A percentile compares a stretch with the other conserved stretches of the same genome.
These are phyloP conservation scores for Huntiella moniliformis DNA, from an alignment of 2,329 filamentous ascomycete species.

Conservation along the genomic window DNA sequence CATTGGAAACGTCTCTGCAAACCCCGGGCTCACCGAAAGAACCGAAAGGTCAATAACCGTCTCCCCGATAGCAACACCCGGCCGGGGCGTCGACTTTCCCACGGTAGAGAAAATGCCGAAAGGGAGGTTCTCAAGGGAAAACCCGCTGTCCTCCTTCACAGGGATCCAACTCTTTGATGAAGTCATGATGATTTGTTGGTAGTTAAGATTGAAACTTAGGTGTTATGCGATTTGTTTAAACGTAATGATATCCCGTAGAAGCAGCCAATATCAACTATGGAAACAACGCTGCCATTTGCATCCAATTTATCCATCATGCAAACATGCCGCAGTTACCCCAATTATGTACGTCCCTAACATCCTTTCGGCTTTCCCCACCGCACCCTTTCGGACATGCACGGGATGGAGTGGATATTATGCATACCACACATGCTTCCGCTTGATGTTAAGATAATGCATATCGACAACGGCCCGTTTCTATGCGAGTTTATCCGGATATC, in stretches of 20 bases:
- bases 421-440: too few species aligned
- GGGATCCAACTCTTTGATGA: constrained; percentile 14
- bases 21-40: constrained; percentile 12
- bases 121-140: constrained; percentile 56
- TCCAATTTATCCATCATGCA: background rate
- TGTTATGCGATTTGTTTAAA: background rate
- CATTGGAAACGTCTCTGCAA: constrained; percentile 8
- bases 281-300: background rate
- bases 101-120: constrained; percentile 54
- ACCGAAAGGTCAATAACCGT: constrained; percentile 41
- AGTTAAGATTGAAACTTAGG: background rate
- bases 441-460: too few species aligned
- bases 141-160: constrained; percentile 20
- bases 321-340: background rate
- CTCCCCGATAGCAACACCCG: constrained; percentile 50
- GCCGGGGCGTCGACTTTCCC: constrained; percentile 31
- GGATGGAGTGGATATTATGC: too few species aligned
- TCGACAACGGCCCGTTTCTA: too few species aligned
- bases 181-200: background rate
- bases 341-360: too few species aligned
- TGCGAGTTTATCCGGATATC: too few species aligned
- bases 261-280: background rate
- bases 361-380: too few species aligned
- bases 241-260: background rate
- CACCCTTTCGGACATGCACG: too few species aligned